Conservation (phyloP, 352 stramenopile species). For the Phytophthora foliorum region DNA sequence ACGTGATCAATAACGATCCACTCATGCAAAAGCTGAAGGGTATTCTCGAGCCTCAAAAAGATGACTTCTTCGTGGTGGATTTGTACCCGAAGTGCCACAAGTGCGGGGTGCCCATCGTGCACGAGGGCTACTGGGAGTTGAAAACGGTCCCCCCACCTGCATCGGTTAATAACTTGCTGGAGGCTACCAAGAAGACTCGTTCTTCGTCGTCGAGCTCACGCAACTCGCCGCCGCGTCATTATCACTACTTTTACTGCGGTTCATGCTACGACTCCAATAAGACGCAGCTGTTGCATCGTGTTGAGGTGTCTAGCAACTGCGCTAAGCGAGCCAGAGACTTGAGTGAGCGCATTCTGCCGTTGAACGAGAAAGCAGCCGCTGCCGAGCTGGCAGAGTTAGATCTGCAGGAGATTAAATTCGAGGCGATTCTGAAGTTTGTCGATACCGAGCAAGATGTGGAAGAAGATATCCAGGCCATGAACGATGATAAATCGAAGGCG, state of each 20-base stretch:
- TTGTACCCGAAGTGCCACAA: constrained; percentile 93
- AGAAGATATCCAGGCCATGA: constrained; percentile 23
- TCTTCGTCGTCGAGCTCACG: constrained; percentile 72
- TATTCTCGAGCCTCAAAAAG: constrained; percentile 99
- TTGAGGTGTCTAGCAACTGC: constrained; percentile 72
- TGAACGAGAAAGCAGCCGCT: constrained; percentile 69
- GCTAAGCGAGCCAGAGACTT: constrained; percentile 77
- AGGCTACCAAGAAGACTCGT: constrained; percentile 79
- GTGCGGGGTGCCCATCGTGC: constrained; percentile 87
- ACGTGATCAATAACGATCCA: constrained; percentile 90
- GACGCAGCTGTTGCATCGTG: constrained; percentile 76
- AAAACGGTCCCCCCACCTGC: constrained; percentile 71
- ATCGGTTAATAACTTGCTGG: constrained; percentile 83
- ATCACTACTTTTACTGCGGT: constrained; percentile 86
- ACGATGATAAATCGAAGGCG: constrained; percentile 17
- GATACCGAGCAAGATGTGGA: constrained; percentile 44
- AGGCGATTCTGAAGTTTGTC: constrained; percentile 64
- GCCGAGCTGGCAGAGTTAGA: constrained; percentile 78
- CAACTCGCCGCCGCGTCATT: constrained; percentile 79
- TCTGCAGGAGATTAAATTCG: constrained; percentile 87
- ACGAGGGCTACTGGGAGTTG: constrained; percentile 86
- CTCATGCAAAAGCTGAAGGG: constrained; percentile 98
- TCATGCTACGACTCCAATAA: constrained; percentile 82
- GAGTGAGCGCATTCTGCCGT: constrained; percentile 63
- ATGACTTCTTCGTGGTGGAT: constrained; percentile 99